Conservation (phyloP, 2,329 filamentous ascomycete genomes). For the Xylaria sp. region DNA sequence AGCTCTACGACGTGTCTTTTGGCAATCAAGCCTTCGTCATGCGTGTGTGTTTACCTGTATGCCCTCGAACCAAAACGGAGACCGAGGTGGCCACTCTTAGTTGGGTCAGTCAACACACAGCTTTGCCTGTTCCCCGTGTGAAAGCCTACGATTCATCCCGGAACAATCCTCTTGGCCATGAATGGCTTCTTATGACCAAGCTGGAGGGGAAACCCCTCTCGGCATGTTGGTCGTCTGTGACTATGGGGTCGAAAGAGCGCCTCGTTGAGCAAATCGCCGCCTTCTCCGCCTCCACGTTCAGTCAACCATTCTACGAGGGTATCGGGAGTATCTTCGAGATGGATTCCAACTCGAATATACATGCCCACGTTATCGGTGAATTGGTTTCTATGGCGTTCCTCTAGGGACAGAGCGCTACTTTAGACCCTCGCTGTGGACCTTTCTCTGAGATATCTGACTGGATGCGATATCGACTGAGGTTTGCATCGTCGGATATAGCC, state of each 20-base stretch:
- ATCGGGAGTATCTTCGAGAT: conserved; percentile 47
- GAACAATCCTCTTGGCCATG: conserved; percentile 44
- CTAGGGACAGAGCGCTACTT: conserved; percentile 42
- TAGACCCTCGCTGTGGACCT: conserved; percentile 33
- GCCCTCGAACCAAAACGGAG: conserved; percentile 43
- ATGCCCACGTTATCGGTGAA: conserved; percentile 36
- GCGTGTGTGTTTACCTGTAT: conserved; percentile 44
- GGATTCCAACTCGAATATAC: not conserved
- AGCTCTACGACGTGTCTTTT: conserved; percentile 41
- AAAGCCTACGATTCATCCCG: conserved; percentile 37
- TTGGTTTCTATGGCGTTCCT: conserved; percentile 46
- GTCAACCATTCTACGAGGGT: conserved; percentile 35
- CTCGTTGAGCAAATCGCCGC: conserved; percentile 46
- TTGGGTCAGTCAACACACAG: conserved; percentile 41
- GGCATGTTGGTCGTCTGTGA: conserved; percentile 42
- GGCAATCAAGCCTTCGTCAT: conserved; percentile 47
- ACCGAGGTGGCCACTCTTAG: conserved; percentile 48
- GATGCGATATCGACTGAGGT: conserved; percentile 37
- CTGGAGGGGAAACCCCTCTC: conserved; percentile 44
- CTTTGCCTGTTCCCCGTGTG: conserved; percentile 43
- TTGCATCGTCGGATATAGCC: conserved; percentile 38
- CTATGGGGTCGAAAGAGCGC: conserved; percentile 41
- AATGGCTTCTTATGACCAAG: conserved; percentile 48
- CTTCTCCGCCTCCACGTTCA: conserved; percentile 39
- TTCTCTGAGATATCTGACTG: conserved; percentile 39